Evolutionary conservation across 306 rosid species (phyloP), one percentile per base, ranked within the genome.

Genomic region (Cicer yamashitae): DNA sequence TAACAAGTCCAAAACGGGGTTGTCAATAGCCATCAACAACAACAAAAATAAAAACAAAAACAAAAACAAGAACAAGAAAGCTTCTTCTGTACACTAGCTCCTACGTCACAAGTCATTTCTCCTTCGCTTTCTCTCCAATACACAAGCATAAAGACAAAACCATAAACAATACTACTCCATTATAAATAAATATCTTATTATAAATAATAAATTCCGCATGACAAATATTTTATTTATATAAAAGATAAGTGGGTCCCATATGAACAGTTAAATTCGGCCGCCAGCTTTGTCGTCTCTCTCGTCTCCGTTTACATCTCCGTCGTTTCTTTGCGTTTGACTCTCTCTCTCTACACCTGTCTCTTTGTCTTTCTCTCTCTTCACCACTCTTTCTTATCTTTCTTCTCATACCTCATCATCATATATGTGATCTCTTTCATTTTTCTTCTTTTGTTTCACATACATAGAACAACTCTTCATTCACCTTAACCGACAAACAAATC

Each of bases 271-370:
- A 85, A 86, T 81, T 84, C 88, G 87, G 91, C 96, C 91, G 96
- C 91, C 87, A 67, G 89, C 84, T 90, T 90, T 90, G 97, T 94
- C 99, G 93, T 90, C 89, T 90, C 91, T 73, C 63, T 86, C 87
- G 94, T 83, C 91, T 85, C 87, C 93, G 91, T 89, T 45, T 40
- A 67, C 96, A 69, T 79, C 93, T 71, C 83, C 93, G 83, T 77
- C 87, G 88, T 77, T 82, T 75, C 79, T 63, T 82, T 81, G 76
- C 73, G 73, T 85, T 85, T 87, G 90, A 75, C 89, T 69, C 85
- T 53, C 82, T 47, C 70, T 58, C 54, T 58, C 66, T 59, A 30
- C 60, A 37, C 82, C 65, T 59, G 48, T 75, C 82, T 20, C 37
- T 70, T 7, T 81, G 67, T 65, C 50, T n/a, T 14, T 71, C 17